These are phyloP conservation scores for Alternaria incomplexa DNA, from an alignment of 2,329 filamentous ascomycete species.

Conservation along the genomic window DNA sequence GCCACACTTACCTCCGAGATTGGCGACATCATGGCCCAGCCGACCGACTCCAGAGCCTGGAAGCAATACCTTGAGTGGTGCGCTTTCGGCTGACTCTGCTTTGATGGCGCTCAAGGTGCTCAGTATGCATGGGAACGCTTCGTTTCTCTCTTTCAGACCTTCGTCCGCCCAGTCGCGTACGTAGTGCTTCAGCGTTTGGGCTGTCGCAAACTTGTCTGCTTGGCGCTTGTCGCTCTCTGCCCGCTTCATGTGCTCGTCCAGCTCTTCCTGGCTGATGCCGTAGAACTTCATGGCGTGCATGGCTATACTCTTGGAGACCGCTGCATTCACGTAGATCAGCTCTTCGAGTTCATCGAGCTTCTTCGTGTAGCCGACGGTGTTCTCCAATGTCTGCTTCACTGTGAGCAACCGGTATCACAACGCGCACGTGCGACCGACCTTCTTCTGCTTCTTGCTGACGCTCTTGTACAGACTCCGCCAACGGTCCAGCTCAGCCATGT, in stretches of 20 bases:
- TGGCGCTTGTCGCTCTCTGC: constrained; percentile 41
- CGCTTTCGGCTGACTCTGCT: fast-evolving
- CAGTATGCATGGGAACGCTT: constrained; percentile 47
- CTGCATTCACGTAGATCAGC: constrained; percentile 54
- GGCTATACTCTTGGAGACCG: constrained; percentile 56
- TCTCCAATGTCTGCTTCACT: constrained; percentile 21
- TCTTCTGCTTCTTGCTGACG: constrained; percentile 30
- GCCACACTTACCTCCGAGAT: constrained; percentile 44
- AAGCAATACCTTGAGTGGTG: constrained; percentile 52
- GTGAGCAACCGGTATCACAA: not conserved
- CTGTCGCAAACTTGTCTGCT: constrained; percentile 57
- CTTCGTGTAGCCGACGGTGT: constrained; percentile 25
- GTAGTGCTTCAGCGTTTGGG: constrained; percentile 63
- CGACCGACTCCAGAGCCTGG: constrained; percentile 62
- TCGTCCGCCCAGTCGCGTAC: constrained; percentile 63
- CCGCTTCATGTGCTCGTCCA: constrained; percentile 52
- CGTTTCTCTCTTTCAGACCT: constrained; percentile 55
- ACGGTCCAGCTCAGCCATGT: constrained; percentile 26
- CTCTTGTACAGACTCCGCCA: constrained; percentile 33
- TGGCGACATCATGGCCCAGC: constrained; percentile 59
- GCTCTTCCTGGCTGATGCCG: constrained; percentile 51
- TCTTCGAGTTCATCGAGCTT: constrained; percentile 56
- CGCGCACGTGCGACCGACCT: constrained; percentile 2
- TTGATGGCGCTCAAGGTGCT: constrained; percentile 22
- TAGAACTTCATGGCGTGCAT: constrained; percentile 56